A percentile compares a stretch with the other conserved stretches of the same genome.
Conservation (phyloP, 495 filamentous ascomycete genomes). For the Rostrohypoxylon terebratum region DNA sequence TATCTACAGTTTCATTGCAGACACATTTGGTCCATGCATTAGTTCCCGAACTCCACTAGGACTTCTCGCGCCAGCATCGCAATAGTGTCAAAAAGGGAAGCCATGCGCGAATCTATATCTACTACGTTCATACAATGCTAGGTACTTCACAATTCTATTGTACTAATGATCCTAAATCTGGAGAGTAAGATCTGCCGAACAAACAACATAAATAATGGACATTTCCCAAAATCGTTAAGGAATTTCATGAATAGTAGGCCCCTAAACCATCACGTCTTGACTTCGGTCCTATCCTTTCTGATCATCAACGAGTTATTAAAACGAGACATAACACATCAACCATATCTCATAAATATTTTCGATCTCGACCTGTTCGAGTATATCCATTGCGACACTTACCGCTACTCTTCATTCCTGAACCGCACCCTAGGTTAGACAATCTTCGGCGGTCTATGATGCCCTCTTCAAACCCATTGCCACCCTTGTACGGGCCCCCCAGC, state of each 20-base stretch:
- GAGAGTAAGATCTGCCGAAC: neutral
- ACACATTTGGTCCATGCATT: constrained; percentile 3
- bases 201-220: neutral
- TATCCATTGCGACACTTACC: constrained; percentile 10
- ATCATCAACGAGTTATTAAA: neutral
- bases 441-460: constrained; percentile 1
- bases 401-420: constrained; percentile 5
- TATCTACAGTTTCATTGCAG: neutral
- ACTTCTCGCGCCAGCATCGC: neutral
- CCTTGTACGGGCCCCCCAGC: neutral
- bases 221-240: neutral
- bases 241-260: neutral
- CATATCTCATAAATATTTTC: neutral
- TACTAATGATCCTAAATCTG: neutral
- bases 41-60: neutral
- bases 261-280: neutral
- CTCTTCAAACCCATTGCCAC: neutral
- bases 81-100: neutral
- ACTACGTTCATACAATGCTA: neutral
- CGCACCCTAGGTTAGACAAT: neutral
- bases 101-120: neutral
- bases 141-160: neutral
- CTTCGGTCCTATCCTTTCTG: neutral
- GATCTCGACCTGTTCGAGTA: constrained; percentile 1
- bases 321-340: neutral